phyloP scores from a whole-genome alignment of 148 eudicot species.

The Diospyros kaki region DNA sequence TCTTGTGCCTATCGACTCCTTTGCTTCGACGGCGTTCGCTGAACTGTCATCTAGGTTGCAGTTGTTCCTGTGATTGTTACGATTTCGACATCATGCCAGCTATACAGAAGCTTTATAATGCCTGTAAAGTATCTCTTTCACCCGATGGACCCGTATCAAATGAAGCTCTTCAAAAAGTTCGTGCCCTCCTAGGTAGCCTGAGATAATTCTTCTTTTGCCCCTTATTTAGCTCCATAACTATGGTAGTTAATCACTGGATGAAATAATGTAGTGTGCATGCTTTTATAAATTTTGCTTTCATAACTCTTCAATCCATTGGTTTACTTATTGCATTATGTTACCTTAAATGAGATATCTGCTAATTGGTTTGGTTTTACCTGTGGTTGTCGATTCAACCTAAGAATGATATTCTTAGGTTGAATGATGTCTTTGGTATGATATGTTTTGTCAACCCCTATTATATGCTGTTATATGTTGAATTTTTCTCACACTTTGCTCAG shows the following conservation, averaged over 20 bases:
- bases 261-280: neutral
- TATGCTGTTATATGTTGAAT: slow-evolving; percentile 4
- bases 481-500: too few relatives aligned
- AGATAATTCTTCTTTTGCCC: slow-evolving; percentile 8
- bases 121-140: slow-evolving; percentile 87
- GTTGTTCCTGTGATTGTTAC: slow-evolving; percentile 3
- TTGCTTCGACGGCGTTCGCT: neutral
- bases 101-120: slow-evolving; percentile 88
- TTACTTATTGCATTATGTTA: neutral
- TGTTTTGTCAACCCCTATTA: neutral
- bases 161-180: slow-evolving; percentile 80
- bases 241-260: slow-evolving; percentile 1
- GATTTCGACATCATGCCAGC: slow-evolving; percentile 66
- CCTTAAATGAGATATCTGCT: neutral
- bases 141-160: slow-evolving; percentile 80
- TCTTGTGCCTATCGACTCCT: neutral
- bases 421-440: neutral
- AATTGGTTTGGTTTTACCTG: neutral
- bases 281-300: neutral
- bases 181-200: slow-evolving; percentile 65
- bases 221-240: neutral
- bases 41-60: too few relatives aligned
- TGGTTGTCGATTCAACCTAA: neutral
- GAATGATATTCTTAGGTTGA: neutral
- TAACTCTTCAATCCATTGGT: neutral